Evolutionary conservation across 768 basidiomycete species (phyloP), one percentile per base, ranked within the genome.

Genomic region (Panus rudis): DNA sequence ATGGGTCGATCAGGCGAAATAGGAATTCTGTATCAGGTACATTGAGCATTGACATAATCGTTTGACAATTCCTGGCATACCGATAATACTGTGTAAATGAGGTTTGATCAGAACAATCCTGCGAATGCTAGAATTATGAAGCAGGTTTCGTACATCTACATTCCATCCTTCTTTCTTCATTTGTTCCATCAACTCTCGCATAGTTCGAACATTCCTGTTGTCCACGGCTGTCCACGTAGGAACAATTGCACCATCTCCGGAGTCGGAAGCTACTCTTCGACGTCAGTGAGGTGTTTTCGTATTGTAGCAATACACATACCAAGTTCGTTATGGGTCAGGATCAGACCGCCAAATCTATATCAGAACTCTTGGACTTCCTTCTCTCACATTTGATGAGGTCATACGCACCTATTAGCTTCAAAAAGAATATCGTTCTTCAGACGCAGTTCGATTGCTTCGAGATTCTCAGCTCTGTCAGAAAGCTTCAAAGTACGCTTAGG

Each of bases 221-320:
- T 96, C 92, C 6, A 96, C 89, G 17, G 84, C 76, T 2, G 93
- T 92, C 94, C 94, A 98, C 3, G 90, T 94, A 0, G 92, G 89
- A 2, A 92, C 63, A 52, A 97, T 85, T 1, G 84, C 80, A 4
- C 89, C 89, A 42, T 84, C 79, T 3, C 86, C 85, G 39, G 70
- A 70, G 40, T 79, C 75, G 13, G 73, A 63, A 31, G 71, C 77
- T 72, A 47, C 46, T 6, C 55, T 48, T 21, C 49, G 49, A 37
- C 20, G 6, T 57, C 43, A 52, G 22, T 44, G n/a, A 20, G 12
- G n/a, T 32, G 33, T 14, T 27, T 4, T 20, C 8, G 16, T 17
- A 23, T 38, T 39, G 26, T 31, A 41, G 2, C 26, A 19, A 10
- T 30, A 20, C 13, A 58, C 75, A 47, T 58, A 85, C 84, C 81